These are phyloP conservation scores for Lyophyllum decastes DNA, from an alignment of 768 basidiomycete genomes.

Conservation along the genomic window DNA sequence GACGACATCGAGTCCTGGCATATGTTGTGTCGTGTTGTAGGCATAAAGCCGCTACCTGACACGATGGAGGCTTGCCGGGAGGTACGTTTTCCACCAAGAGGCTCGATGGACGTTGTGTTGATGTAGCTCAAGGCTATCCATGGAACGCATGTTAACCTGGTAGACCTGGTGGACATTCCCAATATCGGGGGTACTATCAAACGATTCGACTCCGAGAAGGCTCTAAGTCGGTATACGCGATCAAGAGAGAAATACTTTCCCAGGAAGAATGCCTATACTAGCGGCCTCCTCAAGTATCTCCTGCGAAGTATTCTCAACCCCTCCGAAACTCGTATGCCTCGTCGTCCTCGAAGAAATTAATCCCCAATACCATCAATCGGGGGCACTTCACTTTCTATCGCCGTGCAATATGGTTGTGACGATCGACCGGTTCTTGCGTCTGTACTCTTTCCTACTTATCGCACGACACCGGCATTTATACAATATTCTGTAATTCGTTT, in stretches of 20 bases:
- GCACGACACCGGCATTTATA: background rate
- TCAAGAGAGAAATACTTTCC: slow-evolving; percentile 32
- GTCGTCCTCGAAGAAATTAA: too few species aligned
- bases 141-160: slow-evolving; percentile 37
- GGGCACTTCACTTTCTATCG: too few species aligned
- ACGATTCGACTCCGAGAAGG: slow-evolving; percentile 24
- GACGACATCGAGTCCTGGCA: slow-evolving; percentile 30
- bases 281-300: slow-evolving; percentile 30
- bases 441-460: background rate
- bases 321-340: background rate
- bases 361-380: too few species aligned
- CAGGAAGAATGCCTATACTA: slow-evolving; percentile 25
- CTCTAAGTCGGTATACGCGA: slow-evolving; percentile 32
- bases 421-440: background rate
- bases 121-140: slow-evolving; percentile 18
- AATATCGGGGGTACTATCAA: slow-evolving; percentile 8
- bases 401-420: background rate
- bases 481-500: background rate
- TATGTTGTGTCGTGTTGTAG: slow-evolving; percentile 24
- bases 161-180: slow-evolving; percentile 34
- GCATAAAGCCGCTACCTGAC: slow-evolving; percentile 29
- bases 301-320: slow-evolving; percentile 26
- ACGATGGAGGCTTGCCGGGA: slow-evolving; percentile 23
- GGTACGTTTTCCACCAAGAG: slow-evolving; percentile 18
- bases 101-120: too few species aligned